Evolutionary conservation across 1,284 basidiomycete genomes (phyloP).

Genomic region (Malassezia globosa): DNA sequence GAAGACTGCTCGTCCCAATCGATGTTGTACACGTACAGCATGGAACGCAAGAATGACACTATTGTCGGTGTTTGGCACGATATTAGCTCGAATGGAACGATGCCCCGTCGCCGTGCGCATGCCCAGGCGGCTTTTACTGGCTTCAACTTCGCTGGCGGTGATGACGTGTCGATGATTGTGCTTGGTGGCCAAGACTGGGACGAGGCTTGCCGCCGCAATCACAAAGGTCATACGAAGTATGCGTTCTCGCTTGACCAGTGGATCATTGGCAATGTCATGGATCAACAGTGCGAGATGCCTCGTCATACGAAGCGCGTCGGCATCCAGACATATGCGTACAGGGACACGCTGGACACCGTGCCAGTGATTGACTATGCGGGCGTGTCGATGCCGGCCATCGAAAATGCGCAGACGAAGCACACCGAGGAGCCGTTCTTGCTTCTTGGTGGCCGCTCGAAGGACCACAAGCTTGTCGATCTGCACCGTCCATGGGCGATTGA

Average conservation of each 20-base stretch:
- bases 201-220: neutral
- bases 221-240: neutral
- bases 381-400: conserved; percentile 13
- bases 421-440: conserved; percentile 25
- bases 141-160: conserved; percentile 4
- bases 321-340: neutral
- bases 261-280: conserved; percentile 1
- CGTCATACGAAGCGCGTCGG: neutral
- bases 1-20: conserved; percentile 14
- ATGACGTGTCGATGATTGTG: conserved; percentile 16
- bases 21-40: conserved; percentile 9
- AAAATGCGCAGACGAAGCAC: neutral
- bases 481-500: conserved; percentile 35
- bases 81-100: conserved; percentile 1
- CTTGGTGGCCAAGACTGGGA: conserved; percentile 20
- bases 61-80: conserved; percentile 4
- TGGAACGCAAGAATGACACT: conserved; percentile 11
- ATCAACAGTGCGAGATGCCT: neutral
- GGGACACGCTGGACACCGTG: conserved; percentile 3
- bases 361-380: conserved; percentile 36
- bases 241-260: conserved; percentile 6
- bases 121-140: conserved; percentile 13
- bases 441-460: conserved; percentile 41
- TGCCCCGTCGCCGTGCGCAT: conserved; percentile 12
- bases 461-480: conserved; percentile 25